phyloP scores from a whole-genome alignment of 805 yeast species.

The Pichia ethanolica region DNA sequence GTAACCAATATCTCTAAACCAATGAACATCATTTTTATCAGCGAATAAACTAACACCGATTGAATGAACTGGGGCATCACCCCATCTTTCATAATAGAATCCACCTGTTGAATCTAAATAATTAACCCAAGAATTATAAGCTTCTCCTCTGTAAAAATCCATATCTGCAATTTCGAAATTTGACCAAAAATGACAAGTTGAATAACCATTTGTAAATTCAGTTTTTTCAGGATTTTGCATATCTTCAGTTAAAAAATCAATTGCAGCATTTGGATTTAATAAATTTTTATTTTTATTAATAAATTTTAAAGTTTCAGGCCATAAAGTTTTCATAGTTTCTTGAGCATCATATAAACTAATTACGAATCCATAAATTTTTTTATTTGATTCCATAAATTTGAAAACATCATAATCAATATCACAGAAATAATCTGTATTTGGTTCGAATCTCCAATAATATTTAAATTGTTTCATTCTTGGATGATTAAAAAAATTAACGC shows the following conservation, averaged over 20 bases:
- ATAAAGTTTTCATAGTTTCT: constrained; percentile 50
- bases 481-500: constrained; percentile 54
- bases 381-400: constrained; percentile 59
- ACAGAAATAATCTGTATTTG: constrained; percentile 59
- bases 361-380: constrained; percentile 68
- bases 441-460: constrained; percentile 82
- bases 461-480: constrained; percentile 53
- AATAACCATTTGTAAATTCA: constrained; percentile 35
- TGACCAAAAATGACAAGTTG: constrained; percentile 82
- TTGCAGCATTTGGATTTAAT: constrained; percentile 46
- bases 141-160: constrained; percentile 68
- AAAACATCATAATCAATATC: constrained; percentile 71
- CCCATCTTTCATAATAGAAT: constrained; percentile 88
- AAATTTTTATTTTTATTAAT: constrained; percentile 50
- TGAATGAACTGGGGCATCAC: constrained; percentile 88
- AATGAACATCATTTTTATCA: constrained; percentile 61
- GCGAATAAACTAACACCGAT: constrained; percentile 67
- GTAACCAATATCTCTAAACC: constrained; percentile 85
- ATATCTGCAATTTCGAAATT: constrained; percentile 81
- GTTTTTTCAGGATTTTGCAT: constrained; percentile 43
- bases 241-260: constrained; percentile 45
- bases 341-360: constrained; percentile 65
- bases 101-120: constrained; percentile 65
- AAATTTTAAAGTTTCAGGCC: constrained; percentile 64
- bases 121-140: constrained; percentile 58